Percentiles rank a stretch among this genome's conserved stretches.
These are phyloP conservation scores for Acrocalymma vagum DNA, from an alignment of 2,329 filamentous ascomycete genomes.

Conservation along the genomic window DNA sequence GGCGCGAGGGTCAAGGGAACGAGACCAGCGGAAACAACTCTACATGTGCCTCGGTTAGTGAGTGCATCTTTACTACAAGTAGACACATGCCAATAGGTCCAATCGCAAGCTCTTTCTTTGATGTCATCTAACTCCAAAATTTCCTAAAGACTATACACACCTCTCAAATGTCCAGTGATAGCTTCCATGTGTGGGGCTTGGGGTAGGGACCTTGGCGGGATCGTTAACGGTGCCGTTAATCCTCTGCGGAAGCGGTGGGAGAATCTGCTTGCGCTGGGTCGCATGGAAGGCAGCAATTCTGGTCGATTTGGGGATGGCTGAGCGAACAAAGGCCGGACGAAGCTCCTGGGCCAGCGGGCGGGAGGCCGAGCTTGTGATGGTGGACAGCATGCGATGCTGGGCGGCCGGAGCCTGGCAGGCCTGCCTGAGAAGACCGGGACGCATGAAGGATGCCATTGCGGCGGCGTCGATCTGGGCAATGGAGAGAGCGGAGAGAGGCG, in stretches of 20 bases:
- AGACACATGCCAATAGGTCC: neutral
- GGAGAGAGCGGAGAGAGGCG: conserved; percentile 16
- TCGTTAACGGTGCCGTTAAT: conserved; percentile 88
- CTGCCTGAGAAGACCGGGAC: conserved; percentile 59
- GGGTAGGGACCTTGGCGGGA: conserved; percentile 75
- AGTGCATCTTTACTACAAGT: neutral
- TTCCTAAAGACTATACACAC: conserved; percentile 43
- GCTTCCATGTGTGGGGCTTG: conserved; percentile 83
- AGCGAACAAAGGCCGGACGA: conserved; percentile 51
- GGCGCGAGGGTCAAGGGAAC: conserved; percentile 89
- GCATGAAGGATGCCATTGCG: conserved; percentile 63
- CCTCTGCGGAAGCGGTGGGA: conserved; percentile 88
- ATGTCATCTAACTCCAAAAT: too few relatives aligned
- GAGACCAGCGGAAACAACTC: conserved; percentile 79
- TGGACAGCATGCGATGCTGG: conserved; percentile 55
- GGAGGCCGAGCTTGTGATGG: conserved; percentile 48
- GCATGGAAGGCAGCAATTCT: conserved; percentile 86
- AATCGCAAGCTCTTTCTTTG: neutral
- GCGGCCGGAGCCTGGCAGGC: conserved; percentile 49
- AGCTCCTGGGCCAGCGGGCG: conserved; percentile 46
- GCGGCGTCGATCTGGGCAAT: conserved; percentile 13
- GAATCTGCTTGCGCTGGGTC: conserved; percentile 75
- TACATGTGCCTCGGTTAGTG: conserved; percentile 42
- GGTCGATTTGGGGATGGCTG: conserved; percentile 49
- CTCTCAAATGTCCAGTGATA: conserved; percentile 99